Evolutionary conservation across 2,329 filamentous ascomycete species (phyloP).

Genomic region (Teratosphaeria zuluensis): DNA sequence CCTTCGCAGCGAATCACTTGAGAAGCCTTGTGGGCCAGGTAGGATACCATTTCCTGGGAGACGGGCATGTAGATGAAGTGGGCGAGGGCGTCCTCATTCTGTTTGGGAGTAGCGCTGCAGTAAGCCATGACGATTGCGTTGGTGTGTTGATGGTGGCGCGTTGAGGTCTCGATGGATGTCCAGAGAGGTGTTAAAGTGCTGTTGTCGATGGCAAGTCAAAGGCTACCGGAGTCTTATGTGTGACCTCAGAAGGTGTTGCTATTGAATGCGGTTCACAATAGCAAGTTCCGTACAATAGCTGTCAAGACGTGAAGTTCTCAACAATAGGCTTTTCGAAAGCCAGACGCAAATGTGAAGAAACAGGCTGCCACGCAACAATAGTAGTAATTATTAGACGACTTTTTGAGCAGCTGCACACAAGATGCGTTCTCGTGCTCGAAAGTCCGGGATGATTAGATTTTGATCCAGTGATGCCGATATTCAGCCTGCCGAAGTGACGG

Average conservation of each 20-base stretch:
- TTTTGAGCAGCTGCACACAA: constrained; percentile 22
- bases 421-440: constrained; percentile 9
- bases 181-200: neutral
- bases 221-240: neutral
- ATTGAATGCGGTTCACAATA: constrained; percentile 3
- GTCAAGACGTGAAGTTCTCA: constrained; percentile 11
- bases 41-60: constrained; percentile 64
- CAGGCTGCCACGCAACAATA: constrained; percentile 13
- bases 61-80: constrained; percentile 73
- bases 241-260: neutral
- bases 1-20: constrained; percentile 72
- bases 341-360: constrained; percentile 2
- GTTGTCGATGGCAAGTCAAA: neutral
- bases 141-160: constrained; percentile 5
- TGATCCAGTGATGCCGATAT: constrained; percentile 16
- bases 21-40: constrained; percentile 63
- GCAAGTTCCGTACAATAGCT: constrained; percentile 3
- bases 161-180: constrained; percentile 1
- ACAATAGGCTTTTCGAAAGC: constrained; percentile 15
- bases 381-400: constrained; percentile 17
- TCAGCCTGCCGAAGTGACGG: constrained; percentile 17
- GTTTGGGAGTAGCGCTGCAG: constrained; percentile 30
- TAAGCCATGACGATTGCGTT: constrained; percentile 32
- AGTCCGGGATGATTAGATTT: constrained; percentile 18
- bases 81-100: constrained; percentile 66